Evolutionary conservation across 176 grass and related monocot species (phyloP), one percentile per base, ranked within the genome.

Genomic region (Alopecurus myosuroides): DNA sequence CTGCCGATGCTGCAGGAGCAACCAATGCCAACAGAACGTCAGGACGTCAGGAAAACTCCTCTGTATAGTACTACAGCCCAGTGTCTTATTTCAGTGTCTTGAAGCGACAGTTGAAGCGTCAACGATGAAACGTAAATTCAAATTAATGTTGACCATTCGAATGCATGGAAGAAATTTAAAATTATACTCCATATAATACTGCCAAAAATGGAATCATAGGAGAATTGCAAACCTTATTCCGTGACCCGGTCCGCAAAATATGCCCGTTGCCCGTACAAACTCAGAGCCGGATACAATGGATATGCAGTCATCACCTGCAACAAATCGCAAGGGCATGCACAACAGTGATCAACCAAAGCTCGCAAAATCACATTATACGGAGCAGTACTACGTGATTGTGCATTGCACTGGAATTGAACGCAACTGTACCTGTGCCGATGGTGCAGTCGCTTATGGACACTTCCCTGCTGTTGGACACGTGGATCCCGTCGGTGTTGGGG

Each of bases 401-500:
- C 5, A 64, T 1, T 73, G 41, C 12, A 19, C 25, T 73, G 7
- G 70, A 3, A 17, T 36, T 2, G 2, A 4, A 39, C 31, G 25
- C 6, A 29, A 0, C 29, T 51, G 33, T 85, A 97, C 92, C 95
- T 26, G 92, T 94, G 84, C 82, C 84, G 40, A 97, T 94, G 82
- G 86, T 45, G 84, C 88, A 82, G 8, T 91, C 68, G 25, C 46
- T 79, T n/a, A 97, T 91, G 45, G 52, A 15, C 69, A 93, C 86
- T 6, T 84, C 78, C 48, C 51, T 90, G 70, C 85, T 91, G 44
- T 81, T 83, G 17, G 88, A 75, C 15, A 94, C 74, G 34, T 94
- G 95, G 82, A 97, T 91, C 18, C 95, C 95, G 46, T 97, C 95
- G 0, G 95, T 94, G 84, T 94, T 97, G 25, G 95, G 95, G 77